Percentiles rank a stretch among this genome's conserved stretches.
These are phyloP conservation scores for Sugiyamaella floridensis DNA, from an alignment of 805 yeast species.

Conservation along the genomic window DNA sequence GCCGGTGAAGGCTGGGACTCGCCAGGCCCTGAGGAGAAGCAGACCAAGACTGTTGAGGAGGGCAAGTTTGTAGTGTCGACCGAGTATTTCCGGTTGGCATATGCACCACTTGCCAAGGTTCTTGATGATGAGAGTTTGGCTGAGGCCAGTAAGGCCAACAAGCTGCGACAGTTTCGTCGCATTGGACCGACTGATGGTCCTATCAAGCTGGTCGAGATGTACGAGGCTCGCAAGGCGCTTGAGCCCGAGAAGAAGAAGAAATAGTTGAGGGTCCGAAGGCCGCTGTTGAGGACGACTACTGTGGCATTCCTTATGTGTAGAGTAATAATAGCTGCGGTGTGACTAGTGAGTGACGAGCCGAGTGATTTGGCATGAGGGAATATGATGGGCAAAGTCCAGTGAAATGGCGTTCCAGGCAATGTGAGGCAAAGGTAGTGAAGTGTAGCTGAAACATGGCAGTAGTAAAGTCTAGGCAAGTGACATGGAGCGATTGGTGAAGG, in stretches of 20 bases:
- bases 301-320: background rate
- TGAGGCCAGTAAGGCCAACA: conserved; percentile 3
- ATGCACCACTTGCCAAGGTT: conserved; percentile 3
- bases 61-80: conserved; percentile 22
- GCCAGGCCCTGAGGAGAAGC: conserved; percentile 12
- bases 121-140: conserved; percentile 3
- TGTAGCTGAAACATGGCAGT: no score
- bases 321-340: background rate
- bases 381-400: no score
- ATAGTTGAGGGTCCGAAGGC: background rate
- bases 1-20: conserved; percentile 70
- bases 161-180: conserved; percentile 22
- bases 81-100: conserved; percentile 3
- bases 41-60: conserved; percentile 15
- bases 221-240: conserved; percentile 15
- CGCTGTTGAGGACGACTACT: background rate
- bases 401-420: no score
- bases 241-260: conserved; percentile 10
- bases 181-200: conserved; percentile 26
- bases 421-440: no score
- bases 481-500: no score
- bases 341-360: no score
- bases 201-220: conserved; percentile 18
- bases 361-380: no score
- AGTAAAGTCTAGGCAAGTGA: no score